Evolutionary conservation across 1,284 basidiomycete species (phyloP).

Genomic region (Tremellales sp.): DNA sequence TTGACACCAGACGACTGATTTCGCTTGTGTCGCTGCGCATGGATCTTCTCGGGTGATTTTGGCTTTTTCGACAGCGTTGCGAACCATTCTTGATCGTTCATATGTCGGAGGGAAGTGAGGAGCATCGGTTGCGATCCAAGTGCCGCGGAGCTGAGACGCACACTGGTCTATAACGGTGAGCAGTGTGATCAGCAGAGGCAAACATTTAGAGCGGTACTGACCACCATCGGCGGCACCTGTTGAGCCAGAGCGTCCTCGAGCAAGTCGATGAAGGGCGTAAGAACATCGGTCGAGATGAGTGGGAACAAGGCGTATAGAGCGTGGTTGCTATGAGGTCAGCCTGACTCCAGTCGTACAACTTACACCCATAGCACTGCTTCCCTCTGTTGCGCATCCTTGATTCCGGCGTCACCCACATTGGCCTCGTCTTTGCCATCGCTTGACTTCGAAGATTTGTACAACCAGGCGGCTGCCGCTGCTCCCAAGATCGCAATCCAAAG

Average conservation of each 20-base stretch:
- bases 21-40: not conserved
- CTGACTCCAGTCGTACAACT: conserved; percentile 1
- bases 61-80: conserved; percentile 23
- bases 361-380: conserved; percentile 28
- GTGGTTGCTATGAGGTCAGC: conserved; percentile 32
- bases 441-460: not conserved
- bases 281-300: conserved; percentile 45
- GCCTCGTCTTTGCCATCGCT: too few relatives aligned
- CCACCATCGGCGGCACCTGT: conserved; percentile 45
- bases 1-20: not conserved
- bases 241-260: conserved; percentile 46
- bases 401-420: not conserved
- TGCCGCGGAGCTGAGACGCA: conserved; percentile 38
- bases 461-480: not conserved
- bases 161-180: conserved; percentile 37
- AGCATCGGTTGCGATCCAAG: conserved; percentile 42
- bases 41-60: not conserved
- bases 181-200: not conserved
- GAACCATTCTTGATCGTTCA: conserved; percentile 48
- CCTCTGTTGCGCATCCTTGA: conserved; percentile 2
- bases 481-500: conserved; percentile 6
- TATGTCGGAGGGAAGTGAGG: conserved; percentile 39
- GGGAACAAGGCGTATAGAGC: conserved; percentile 45
- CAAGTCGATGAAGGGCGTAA: conserved; percentile 48
- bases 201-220: conserved; percentile 13